These are phyloP conservation scores for Huntiella decipiens DNA, from an alignment of 2,329 filamentous ascomycete genomes.

Conservation along the genomic window DNA sequence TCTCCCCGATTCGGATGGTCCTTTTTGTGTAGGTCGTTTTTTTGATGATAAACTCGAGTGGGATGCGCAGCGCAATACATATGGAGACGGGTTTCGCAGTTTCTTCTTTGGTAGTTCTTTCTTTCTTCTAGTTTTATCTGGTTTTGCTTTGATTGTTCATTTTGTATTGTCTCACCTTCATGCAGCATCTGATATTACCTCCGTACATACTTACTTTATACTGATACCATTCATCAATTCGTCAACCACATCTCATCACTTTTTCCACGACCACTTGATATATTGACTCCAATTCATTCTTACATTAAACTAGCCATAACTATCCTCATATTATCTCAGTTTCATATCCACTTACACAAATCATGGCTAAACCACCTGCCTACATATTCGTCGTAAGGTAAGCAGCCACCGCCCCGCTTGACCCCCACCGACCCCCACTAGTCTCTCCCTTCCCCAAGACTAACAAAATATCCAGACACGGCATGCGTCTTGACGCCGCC, in stretches of 20 bases:
- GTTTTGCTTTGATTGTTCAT: neutral
- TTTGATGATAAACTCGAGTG: too few relatives aligned
- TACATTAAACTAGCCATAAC: too few relatives aligned
- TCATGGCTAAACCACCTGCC: slow-evolving; percentile 24
- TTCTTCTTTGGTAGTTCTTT: neutral
- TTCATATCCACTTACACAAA: slow-evolving; percentile 22
- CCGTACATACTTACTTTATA: too few relatives aligned
- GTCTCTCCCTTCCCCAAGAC: neutral
- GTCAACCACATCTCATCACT: too few relatives aligned
- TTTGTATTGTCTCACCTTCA: neutral
- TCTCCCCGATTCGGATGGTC: too few relatives aligned
- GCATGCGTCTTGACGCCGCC: slow-evolving; percentile 79
- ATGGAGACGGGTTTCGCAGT: neutral
- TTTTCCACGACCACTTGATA: slow-evolving; percentile 2
- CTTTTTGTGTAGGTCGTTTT: too few relatives aligned
- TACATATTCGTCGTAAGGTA: slow-evolving; percentile 27
- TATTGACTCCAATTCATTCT: slow-evolving; percentile 12
- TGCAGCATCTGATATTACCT: too few relatives aligned
- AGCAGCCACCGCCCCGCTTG: slow-evolving; percentile 8
- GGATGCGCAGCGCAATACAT: too few relatives aligned
- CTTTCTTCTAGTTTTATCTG: neutral
- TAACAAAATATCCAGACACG: slow-evolving; percentile 42
- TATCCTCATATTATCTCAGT: slow-evolving; percentile 10
- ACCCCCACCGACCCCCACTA: neutral
- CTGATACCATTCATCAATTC: too few relatives aligned